Percentiles rank a stretch among this genome's conserved stretches.
Evolutionary conservation across 768 basidiomycete species (phyloP).

Genomic region (Serendipita vermifera): DNA sequence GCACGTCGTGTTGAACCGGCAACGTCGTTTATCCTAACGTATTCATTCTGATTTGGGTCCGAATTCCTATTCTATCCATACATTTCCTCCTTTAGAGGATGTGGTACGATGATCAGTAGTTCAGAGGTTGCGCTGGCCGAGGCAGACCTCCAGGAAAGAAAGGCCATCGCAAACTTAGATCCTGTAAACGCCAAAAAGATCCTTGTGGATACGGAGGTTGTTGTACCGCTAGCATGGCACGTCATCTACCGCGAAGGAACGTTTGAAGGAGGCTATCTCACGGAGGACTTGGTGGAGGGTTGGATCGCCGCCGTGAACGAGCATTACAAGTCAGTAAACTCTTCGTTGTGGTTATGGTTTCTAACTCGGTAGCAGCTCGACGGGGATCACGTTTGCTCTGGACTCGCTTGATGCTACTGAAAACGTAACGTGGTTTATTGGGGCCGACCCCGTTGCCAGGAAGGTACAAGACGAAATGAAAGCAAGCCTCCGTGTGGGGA

Average conservation of each 20-base stretch:
- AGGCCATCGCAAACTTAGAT: no score
- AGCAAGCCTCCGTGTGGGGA: background rate
- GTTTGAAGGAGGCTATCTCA: background rate
- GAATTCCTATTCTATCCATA: no score
- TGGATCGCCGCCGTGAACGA: background rate
- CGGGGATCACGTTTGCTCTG: conserved; percentile 5
- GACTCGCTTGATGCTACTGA: background rate
- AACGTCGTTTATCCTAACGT: no score
- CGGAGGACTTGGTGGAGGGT: background rate
- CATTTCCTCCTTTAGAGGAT: no score
- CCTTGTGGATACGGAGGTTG: no score
- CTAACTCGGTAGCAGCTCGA: background rate
- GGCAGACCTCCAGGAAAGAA: no score
- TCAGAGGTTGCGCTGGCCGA: no score
- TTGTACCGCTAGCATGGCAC: conserved; percentile 1
- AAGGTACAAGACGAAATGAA: conserved; percentile 2
- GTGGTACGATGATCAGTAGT: no score
- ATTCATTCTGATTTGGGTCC: no score
- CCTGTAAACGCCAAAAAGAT: no score
- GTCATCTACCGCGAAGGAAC: background rate
- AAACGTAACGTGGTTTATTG: conserved; percentile 8
- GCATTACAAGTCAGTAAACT: background rate
- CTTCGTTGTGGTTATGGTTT: background rate
- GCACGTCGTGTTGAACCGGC: no score
- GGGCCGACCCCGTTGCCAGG: background rate